Evolutionary conservation across 1,139 yeast genomes (phyloP), one percentile per base, ranked within the genome.

Genomic region (Pneumocystis sp.): DNA sequence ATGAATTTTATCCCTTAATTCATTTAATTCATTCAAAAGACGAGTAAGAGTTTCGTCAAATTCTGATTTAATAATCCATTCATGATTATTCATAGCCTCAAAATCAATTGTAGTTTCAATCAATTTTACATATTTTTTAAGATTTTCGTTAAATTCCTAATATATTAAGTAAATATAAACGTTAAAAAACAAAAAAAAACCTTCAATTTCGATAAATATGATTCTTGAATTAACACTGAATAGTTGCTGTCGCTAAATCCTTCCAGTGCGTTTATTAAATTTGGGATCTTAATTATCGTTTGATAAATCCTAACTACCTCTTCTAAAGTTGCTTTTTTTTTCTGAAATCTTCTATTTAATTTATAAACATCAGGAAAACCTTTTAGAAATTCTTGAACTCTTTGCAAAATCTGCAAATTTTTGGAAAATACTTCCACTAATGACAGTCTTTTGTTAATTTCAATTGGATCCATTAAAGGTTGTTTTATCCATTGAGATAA

Each of bases 401-500:
- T 78, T 10, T 85, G 83, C 68, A 96, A 80, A 65, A 87, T 72
- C 67, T 83, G 82, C 1, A 88, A 77, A 72, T 89, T 89, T 56
- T 86, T 82, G n/a, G 88, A 79, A 70, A 93, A 77, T 67, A 82
- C 81, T 59, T 83, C 86, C 10, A 93, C 96, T 65, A 93, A 78
- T 7, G 79, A 74, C 69, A 89, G 97, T 65, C 98, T 82, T 56
- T 84, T 80, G 60, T 77, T 75, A 61, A 93, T 91, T 64, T 80
- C 82, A 0, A 72, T 73, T 29, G 81, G 73, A 70, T 83, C 83
- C 66, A 96, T 85, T 63, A 93, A 79, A 0, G 98, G 98, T 75
- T 93, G 98, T 72, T 93, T 93, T 69, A 95, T 80, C 98, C 98
- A 93, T 72, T 89, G 96, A 15, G 93, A 85, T 50, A 93, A 80